Evolutionary conservation across 2,329 filamentous ascomycete genomes (phyloP).

Genomic region (Fusarium neocosmosporiellum): DNA sequence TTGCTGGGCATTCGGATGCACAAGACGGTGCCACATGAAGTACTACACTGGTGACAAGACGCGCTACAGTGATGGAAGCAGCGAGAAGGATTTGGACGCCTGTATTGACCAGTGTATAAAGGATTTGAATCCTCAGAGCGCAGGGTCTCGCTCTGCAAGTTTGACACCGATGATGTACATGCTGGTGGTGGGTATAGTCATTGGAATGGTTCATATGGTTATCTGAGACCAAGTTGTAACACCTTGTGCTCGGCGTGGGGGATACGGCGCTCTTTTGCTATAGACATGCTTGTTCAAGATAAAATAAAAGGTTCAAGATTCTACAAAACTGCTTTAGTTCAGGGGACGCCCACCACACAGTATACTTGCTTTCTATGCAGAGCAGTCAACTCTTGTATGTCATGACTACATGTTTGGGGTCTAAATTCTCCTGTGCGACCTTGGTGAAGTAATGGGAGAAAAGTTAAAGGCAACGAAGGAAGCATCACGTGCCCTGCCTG

Average conservation of each 20-base stretch:
- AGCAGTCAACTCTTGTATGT: too few relatives aligned
- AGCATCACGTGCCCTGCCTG: too few relatives aligned
- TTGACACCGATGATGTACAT: background rate
- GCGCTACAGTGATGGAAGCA: conserved; percentile 18
- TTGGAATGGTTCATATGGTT: background rate
- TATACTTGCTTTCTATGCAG: too few relatives aligned
- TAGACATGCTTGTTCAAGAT: too few relatives aligned
- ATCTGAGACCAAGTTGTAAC: background rate
- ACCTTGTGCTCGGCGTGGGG: background rate
- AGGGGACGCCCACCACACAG: too few relatives aligned
- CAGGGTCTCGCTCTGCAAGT: background rate
- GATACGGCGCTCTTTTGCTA: background rate
- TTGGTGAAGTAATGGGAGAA: too few relatives aligned
- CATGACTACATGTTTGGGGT: too few relatives aligned
- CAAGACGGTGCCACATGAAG: conserved; percentile 26
- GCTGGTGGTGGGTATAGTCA: background rate
- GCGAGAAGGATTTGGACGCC: conserved; percentile 12
- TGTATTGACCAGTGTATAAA: conserved; percentile 32
- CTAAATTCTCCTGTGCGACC: too few relatives aligned
- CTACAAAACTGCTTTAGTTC: too few relatives aligned
- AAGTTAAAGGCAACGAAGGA: too few relatives aligned
- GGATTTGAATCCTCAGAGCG: conserved; percentile 24
- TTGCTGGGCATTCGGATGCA: conserved; percentile 36
- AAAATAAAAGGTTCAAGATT: too few relatives aligned
- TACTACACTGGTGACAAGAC: conserved; percentile 34